A percentile compares a stretch with the other conserved stretches of the same genome.
Evolutionary conservation across 2,329 filamentous ascomycete genomes (phyloP).

Genomic region (Plectosphaerella cucumerina): DNA sequence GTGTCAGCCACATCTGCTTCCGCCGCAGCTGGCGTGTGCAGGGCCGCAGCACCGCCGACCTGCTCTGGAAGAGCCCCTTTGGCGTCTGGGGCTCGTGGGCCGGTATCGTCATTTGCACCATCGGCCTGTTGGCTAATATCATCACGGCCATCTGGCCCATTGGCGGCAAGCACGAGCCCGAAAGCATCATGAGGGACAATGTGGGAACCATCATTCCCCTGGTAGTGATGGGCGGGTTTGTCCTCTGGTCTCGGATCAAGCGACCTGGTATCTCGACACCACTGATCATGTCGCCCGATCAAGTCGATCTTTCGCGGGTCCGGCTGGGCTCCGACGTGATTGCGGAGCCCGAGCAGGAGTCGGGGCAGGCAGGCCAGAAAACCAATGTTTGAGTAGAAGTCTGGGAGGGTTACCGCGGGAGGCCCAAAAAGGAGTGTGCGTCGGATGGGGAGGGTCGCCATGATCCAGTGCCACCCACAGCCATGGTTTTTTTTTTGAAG

Average conservation of each 20-base stretch:
- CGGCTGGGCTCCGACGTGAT: constrained; percentile 6
- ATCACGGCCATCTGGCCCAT: constrained; percentile 18
- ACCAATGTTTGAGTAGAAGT: no score
- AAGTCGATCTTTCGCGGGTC: constrained; percentile 19
- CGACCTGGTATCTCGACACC: not conserved
- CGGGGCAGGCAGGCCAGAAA: not conserved
- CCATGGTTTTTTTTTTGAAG: no score
- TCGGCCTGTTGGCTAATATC: constrained; percentile 24
- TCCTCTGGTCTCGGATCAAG: constrained; percentile 9
- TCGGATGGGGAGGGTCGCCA: no score
- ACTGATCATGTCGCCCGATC: constrained; percentile 16
- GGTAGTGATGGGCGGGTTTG: constrained; percentile 19
- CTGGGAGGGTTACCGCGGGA: no score
- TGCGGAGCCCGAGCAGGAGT: not conserved
- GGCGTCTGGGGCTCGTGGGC: constrained; percentile 20
- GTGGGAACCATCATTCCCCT: constrained; percentile 21
- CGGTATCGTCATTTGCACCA: constrained; percentile 19
- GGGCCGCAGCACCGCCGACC: constrained; percentile 24
- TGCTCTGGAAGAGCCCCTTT: constrained; percentile 25
- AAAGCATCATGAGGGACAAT: constrained; percentile 19
- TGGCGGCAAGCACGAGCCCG: constrained; percentile 10
- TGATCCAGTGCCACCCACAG: no score
- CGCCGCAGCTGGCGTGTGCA: constrained; percentile 34
- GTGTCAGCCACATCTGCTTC: constrained; percentile 40
- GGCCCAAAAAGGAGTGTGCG: no score